These are phyloP conservation scores for Melampsora americana DNA, from an alignment of 1,284 basidiomycete species.

Conservation along the genomic window DNA sequence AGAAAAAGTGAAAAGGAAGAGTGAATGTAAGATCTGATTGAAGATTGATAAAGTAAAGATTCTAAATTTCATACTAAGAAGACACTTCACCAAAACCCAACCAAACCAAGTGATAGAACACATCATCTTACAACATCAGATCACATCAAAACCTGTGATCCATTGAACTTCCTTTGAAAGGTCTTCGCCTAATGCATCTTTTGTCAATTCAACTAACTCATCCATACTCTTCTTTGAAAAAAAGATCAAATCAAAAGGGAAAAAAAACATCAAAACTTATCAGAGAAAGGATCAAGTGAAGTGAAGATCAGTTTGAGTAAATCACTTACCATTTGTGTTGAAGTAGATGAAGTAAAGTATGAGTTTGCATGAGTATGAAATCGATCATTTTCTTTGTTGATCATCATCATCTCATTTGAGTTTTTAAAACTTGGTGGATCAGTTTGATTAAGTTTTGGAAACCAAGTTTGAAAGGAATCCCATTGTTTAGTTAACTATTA, in stretches of 20 bases:
- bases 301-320: neutral
- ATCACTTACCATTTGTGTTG: neutral
- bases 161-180: neutral
- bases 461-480: neutral
- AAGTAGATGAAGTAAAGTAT: neutral
- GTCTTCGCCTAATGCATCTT: neutral
- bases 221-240: neutral
- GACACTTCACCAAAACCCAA: no score
- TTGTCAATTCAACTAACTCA: neutral
- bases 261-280: no score
- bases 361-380: neutral
- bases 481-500: neutral
- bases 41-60: no score
- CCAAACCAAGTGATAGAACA: no score
- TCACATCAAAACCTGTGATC: no score
- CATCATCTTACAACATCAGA: no score
- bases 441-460: neutral
- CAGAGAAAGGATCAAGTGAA: neutral
- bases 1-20: no score
- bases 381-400: neutral
- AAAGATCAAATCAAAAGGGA: neutral
- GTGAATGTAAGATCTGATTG: no score
- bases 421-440: neutral
- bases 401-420: neutral
- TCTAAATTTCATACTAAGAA: no score